These are phyloP conservation scores for Aureobasidium namibiae DNA, from an alignment of 2,329 filamentous ascomycete species.

Conservation along the genomic window DNA sequence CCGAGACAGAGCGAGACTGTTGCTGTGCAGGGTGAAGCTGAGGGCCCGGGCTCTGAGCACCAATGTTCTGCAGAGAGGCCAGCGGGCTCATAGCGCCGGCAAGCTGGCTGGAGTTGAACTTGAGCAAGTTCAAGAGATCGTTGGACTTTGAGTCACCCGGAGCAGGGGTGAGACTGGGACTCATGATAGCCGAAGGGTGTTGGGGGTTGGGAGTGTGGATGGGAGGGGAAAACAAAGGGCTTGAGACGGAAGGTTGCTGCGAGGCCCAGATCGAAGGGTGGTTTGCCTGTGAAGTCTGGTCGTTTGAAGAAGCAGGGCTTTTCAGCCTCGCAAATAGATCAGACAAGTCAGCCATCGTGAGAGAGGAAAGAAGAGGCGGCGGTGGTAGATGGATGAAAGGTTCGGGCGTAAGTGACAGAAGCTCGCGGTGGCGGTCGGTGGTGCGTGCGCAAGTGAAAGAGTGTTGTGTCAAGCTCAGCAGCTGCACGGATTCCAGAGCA, in stretches of 20 bases:
- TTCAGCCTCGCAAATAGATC: constrained; percentile 37
- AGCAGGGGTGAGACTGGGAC: constrained; percentile 31
- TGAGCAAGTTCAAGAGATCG: constrained; percentile 56
- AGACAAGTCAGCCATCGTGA: constrained; percentile 35
- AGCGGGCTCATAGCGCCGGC: constrained; percentile 26
- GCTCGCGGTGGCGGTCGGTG: not conserved
- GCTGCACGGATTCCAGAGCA: not conserved
- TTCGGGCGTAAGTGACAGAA: not conserved
- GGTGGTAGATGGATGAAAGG: not conserved
- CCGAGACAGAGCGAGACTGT: constrained; percentile 33
- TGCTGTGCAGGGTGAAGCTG: constrained; percentile 4
- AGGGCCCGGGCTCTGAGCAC: not conserved
- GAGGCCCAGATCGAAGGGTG: constrained; percentile 19
- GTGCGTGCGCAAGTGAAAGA: constrained; percentile 1
- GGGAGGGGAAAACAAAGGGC: constrained; percentile 50
- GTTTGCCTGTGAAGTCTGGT: constrained; percentile 11
- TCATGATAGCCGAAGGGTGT: constrained; percentile 51
- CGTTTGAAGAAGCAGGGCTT: constrained; percentile 16
- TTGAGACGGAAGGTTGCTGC: constrained; percentile 48
- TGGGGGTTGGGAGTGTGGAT: constrained; percentile 46
- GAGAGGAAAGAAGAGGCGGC: no score
- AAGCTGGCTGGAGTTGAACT: constrained; percentile 47
- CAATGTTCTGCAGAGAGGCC: constrained; percentile 29
- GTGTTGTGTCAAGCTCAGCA: not conserved
- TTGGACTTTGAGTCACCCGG: constrained; percentile 19